Evolutionary conservation across 2,329 filamentous ascomycete species (phyloP), one percentile per base, ranked within the genome.

Genomic region (Phialophora expanda): DNA sequence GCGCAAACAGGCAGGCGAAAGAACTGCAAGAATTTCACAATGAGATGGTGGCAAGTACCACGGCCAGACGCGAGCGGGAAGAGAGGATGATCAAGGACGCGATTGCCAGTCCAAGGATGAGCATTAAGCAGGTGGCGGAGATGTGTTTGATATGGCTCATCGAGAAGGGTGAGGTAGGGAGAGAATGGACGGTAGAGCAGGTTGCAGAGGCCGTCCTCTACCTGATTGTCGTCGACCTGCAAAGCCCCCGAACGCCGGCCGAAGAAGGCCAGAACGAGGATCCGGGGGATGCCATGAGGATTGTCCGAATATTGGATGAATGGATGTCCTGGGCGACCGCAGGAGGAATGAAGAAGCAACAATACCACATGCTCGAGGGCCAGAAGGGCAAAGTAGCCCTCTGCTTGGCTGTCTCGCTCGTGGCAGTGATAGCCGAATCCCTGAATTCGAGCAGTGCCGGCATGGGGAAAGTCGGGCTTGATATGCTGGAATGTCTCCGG

Each of bases 401-500:
- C 56, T 74, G 73, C 62, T 73, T 72, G 57, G 74, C 74, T 44
- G 70, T 71, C 0, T 64, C 68, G 14, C 66, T 76, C 4, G 70
- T 74, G 11, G 66, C 67, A 22, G 70, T 74, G 11, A 67, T 76
- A 11, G 63, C 66, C 4, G 65, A 69, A 34, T 69, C 70, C 20
- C 64, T 63, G 14, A 62, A 61, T 12, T 67, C 69, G 12, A 64
- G 41, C 38, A 55, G 38, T 38, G 55, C 63, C n/a, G 65, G 51
- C 17, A 60, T 32, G 14, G 64, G 67, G 12, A 71, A 71, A 44
- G 67, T 70, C 7, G 71, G 71, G 9, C 70, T 68, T 9, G 74
- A 75, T 63, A 75, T 75, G 74, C 65, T 74, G 20, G 74, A 75
- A 53, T 75, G 74, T 53, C 63, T 76, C 41, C 68, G 67, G 24